A percentile compares a stretch with the other conserved stretches of the same genome.
Evolutionary conservation across 768 basidiomycete species (phyloP).

Genomic region (Lactifluus hygrophoroides): DNA sequence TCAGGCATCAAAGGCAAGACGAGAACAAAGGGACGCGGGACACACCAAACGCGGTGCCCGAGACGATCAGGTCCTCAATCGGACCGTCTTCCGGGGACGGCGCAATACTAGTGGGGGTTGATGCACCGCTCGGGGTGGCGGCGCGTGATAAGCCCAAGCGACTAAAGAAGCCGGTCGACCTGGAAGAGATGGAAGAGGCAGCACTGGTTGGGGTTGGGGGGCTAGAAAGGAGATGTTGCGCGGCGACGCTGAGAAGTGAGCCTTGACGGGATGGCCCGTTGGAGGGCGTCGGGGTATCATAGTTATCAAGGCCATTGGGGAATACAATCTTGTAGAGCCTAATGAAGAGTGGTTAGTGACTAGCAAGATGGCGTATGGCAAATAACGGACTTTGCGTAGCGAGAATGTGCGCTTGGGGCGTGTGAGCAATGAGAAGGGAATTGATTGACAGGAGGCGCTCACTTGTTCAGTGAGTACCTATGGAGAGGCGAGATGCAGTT

Average conservation of each 20-base stretch:
- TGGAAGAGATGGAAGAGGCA: not conserved
- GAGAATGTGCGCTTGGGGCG: slow-evolving; percentile 51
- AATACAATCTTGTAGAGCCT: slow-evolving; percentile 63
- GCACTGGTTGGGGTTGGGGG: slow-evolving; percentile 20
- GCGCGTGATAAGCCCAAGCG: slow-evolving; percentile 23
- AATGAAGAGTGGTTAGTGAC: not conserved
- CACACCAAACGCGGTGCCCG: slow-evolving; percentile 71
- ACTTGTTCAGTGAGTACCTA: slow-evolving; percentile 50
- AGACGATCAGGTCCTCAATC: slow-evolving; percentile 63
- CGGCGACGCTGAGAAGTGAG: slow-evolving; percentile 21
- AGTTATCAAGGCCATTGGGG: slow-evolving; percentile 46
- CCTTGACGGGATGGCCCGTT: slow-evolving; percentile 31
- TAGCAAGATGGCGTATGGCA: not conserved
- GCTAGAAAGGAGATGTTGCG: slow-evolving; percentile 10
- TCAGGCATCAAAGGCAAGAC: not conserved
- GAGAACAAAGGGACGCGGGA: not conserved
- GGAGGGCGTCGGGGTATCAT: slow-evolving; percentile 33
- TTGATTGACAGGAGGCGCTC: slow-evolving; percentile 16
- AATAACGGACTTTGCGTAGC: slow-evolving; percentile 53
- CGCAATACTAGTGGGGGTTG: slow-evolving; percentile 2
- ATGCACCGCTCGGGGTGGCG: slow-evolving; percentile 20
- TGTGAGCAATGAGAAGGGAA: not conserved
- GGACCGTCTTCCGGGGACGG: slow-evolving; percentile 36
- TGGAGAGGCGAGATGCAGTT: slow-evolving; percentile 7
- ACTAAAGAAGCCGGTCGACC: slow-evolving; percentile 23